These are phyloP conservation scores for Olyra latifolia DNA, from an alignment of 176 grass and related monocot species.

Conservation along the genomic window DNA sequence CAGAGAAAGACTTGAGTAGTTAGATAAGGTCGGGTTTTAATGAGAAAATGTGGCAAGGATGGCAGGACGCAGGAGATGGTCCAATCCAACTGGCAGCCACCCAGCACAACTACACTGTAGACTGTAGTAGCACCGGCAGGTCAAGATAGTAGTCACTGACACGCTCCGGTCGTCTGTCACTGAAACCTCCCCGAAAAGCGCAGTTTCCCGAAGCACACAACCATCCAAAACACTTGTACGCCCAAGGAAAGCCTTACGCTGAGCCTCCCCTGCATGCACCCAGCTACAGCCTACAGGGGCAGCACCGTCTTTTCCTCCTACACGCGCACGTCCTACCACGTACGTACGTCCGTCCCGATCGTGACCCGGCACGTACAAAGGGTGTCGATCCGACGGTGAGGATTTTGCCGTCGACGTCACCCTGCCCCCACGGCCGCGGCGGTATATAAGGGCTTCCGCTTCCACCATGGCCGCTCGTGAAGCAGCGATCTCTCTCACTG, in stretches of 20 bases:
- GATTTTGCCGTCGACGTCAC: neutral
- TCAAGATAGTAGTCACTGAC: conserved; percentile 10
- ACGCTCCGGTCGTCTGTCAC: neutral
- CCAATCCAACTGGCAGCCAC: neutral
- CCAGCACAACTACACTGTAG: no score
- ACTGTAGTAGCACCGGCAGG: neutral
- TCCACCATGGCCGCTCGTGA: neutral
- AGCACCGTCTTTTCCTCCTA: neutral
- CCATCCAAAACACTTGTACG: neutral
- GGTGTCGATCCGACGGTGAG: neutral
- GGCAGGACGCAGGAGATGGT: no score
- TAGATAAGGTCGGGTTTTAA: no score
- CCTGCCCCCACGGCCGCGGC: neutral
- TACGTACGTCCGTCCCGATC: accelerated
- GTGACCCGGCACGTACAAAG: neutral
- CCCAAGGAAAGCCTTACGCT: neutral
- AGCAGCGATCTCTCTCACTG: no score
- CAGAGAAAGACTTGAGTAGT: no score
- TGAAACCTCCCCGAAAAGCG: neutral
- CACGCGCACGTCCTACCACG: neutral
- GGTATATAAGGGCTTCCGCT: neutral
- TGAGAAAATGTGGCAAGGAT: no score
- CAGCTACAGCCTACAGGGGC: neutral
- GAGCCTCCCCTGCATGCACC: neutral
- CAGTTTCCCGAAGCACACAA: conserved; percentile 32